Evolutionary conservation across 2,329 filamentous ascomycete genomes (phyloP).

Genomic region (Penicillium decumbens): DNA sequence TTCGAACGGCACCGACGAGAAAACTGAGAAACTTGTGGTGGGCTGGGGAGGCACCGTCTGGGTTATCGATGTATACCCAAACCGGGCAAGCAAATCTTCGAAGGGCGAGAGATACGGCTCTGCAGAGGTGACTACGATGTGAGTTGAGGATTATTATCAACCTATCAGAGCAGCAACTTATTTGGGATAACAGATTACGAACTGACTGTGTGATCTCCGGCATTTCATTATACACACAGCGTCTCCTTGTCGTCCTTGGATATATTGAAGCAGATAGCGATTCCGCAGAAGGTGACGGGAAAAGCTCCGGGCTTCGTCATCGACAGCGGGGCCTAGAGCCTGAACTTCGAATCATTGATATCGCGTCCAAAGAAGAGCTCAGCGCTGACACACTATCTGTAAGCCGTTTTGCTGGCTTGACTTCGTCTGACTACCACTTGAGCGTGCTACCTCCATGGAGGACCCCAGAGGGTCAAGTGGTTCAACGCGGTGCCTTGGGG

Average conservation of each 20-base stretch:
- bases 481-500: conserved; percentile 70
- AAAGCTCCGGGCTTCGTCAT: conserved; percentile 56
- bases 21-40: conserved; percentile 71
- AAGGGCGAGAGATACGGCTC: conserved; percentile 69
- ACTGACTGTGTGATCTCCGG: conserved; percentile 98
- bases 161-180: neutral
- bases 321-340: conserved; percentile 77
- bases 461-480: conserved; percentile 56
- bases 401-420: conserved; percentile 78
- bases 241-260: conserved; percentile 82
- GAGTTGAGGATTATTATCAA: conserved; percentile 40
- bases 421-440: conserved; percentile 87
- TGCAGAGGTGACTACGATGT: conserved; percentile 91
- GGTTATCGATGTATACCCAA: conserved; percentile 86
- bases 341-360: conserved; percentile 85
- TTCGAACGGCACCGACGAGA: conserved; percentile 42
- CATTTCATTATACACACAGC: conserved; percentile 92
- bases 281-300: conserved; percentile 51
- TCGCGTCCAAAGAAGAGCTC: conserved; percentile 74
- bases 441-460: conserved; percentile 74
- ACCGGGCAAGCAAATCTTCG: conserved; percentile 61
- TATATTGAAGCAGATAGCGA: conserved; percentile 73
- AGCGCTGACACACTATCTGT: conserved; percentile 83
- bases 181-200: conserved; percentile 60
- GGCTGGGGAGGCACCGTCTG: conserved; percentile 96